phyloP scores from a whole-genome alignment of 805 yeast species.

The Wickerhamiella azymoides region DNA sequence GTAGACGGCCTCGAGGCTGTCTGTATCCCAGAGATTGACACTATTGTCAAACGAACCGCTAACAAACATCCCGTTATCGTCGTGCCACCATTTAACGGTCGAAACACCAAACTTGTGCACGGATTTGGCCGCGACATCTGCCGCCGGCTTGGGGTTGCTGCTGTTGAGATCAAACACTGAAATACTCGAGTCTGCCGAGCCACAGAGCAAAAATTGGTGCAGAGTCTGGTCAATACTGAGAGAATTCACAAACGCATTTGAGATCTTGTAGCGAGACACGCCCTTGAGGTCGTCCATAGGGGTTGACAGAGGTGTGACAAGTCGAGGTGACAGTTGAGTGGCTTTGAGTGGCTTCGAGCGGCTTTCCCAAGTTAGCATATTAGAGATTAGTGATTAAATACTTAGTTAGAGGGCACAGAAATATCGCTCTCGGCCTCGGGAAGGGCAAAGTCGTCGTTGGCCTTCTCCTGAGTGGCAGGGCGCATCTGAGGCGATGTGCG shows the following conservation, averaged over 20 bases:
- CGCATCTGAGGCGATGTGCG: constrained; percentile 25
- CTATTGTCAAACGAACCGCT: constrained; percentile 68
- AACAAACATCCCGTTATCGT: constrained; percentile 73
- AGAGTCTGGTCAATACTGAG: constrained; percentile 40
- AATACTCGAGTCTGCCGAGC: constrained; percentile 58
- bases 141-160: constrained; percentile 11
- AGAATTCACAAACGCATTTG: constrained; percentile 40
- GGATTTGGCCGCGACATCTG: constrained; percentile 16
- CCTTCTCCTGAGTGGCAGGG: constrained; percentile 17
- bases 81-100: constrained; percentile 73
- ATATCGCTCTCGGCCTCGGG: constrained; percentile 20
- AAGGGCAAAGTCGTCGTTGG: constrained; percentile 21
- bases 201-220: constrained; percentile 43
- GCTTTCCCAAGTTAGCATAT: too few species aligned
- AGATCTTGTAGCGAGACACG: not conserved
- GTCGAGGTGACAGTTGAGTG: not conserved
- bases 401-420: constrained; percentile 3
- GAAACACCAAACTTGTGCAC: constrained; percentile 67
- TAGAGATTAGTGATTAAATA: not conserved
- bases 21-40: constrained; percentile 72
- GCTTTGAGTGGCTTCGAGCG: too few species aligned
- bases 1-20: constrained; percentile 49
- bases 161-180: constrained; percentile 49
- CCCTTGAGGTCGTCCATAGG: constrained; percentile 11
- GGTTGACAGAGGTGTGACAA: too few species aligned